Percentiles rank a stretch among this genome's conserved stretches.
Evolutionary conservation across 768 basidiomycete species (phyloP).

Genomic region (Psilocybe cubensis): DNA sequence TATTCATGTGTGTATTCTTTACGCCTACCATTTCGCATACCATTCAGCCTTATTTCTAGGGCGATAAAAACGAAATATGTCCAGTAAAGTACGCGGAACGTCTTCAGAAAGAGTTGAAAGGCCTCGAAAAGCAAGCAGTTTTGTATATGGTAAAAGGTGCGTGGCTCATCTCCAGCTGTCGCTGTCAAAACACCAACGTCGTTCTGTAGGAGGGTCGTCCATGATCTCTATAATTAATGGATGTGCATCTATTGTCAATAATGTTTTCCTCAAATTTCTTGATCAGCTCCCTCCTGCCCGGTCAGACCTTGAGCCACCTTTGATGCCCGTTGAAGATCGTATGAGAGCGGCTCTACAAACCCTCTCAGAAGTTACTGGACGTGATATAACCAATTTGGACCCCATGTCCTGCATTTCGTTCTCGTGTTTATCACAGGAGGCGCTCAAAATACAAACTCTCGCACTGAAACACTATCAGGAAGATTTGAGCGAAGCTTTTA

Average conservation of each 20-base stretch:
- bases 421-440: constrained; percentile 58
- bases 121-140: constrained; percentile 51
- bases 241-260: constrained; percentile 64
- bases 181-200: not conserved
- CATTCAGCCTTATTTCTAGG: constrained; percentile 38
- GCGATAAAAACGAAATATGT: constrained; percentile 58
- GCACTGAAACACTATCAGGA: constrained; percentile 48
- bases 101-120: constrained; percentile 50
- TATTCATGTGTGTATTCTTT: constrained; percentile 55
- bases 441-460: constrained; percentile 54
- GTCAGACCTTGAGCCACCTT: constrained; percentile 49
- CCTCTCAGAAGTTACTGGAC: constrained; percentile 52
- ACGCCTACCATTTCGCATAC: not conserved
- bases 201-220: constrained; percentile 52
- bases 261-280: constrained; percentile 66
- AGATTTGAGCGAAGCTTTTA: constrained; percentile 50
- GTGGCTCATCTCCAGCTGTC: constrained; percentile 1
- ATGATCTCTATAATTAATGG: constrained; percentile 59
- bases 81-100: constrained; percentile 61
- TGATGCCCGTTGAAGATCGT: constrained; percentile 42
- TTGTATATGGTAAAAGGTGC: constrained; percentile 67
- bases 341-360: constrained; percentile 57
- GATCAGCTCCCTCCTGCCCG: constrained; percentile 51
- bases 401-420: constrained; percentile 71
- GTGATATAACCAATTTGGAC: constrained; percentile 48